These are phyloP conservation scores for Chaetomium tenue DNA, from an alignment of 495 filamentous ascomycete species.

Conservation along the genomic window DNA sequence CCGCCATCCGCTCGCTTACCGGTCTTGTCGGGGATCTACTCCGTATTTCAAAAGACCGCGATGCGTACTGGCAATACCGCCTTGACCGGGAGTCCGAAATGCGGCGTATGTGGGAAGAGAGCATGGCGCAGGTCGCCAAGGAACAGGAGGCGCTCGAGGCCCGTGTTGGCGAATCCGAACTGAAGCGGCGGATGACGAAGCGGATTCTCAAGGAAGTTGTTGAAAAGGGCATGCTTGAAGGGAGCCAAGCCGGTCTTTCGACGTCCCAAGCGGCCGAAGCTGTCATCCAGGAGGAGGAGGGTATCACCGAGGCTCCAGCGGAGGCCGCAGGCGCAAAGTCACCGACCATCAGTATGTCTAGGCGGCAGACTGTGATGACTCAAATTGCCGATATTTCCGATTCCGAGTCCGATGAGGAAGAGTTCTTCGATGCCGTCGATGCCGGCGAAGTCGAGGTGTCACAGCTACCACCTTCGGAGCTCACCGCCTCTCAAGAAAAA, in stretches of 20 bases:
- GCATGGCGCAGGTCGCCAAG: slow-evolving; percentile 87
- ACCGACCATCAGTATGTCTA: slow-evolving; percentile 43
- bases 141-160: slow-evolving; percentile 91
- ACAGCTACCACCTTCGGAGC: slow-evolving; percentile 48
- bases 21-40: slow-evolving; percentile 82
- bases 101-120: slow-evolving; percentile 95
- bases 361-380: slow-evolving; percentile 58
- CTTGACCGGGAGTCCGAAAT: slow-evolving; percentile 85
- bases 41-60: slow-evolving; percentile 87
- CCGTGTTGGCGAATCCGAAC: slow-evolving; percentile 83
- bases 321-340: slow-evolving; percentile 43
- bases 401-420: slow-evolving; percentile 80
- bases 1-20: slow-evolving; percentile 82
- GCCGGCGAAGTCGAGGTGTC: slow-evolving; percentile 83
- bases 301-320: slow-evolving; percentile 31
- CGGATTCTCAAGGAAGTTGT: slow-evolving; percentile 84
- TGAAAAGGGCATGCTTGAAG: slow-evolving; percentile 54
- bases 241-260: slow-evolving; percentile 41
- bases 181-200: slow-evolving; percentile 86
- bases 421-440: slow-evolving; percentile 97
- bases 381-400: slow-evolving; percentile 67
- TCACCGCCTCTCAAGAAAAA: slow-evolving; percentile 42
- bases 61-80: slow-evolving; percentile 94
- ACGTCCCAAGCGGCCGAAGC: slow-evolving; percentile 34
- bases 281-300: slow-evolving; percentile 38